These are phyloP conservation scores for Rubus parviflorus DNA, from an alignment of 306 rosid genomes.

Conservation along the genomic window DNA sequence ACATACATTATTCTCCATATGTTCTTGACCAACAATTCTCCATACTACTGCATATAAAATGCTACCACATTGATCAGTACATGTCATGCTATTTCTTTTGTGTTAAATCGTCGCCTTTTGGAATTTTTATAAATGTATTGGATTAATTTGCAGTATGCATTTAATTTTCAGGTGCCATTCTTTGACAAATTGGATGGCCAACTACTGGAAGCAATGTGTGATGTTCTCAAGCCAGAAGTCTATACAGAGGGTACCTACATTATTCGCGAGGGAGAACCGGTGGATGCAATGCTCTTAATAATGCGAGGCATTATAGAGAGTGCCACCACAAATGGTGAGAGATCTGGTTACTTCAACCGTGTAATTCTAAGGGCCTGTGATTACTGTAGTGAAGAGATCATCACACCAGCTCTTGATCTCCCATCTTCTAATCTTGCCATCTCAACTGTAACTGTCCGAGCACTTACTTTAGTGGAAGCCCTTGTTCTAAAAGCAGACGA, in stretches of 20 bases:
- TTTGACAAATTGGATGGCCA: constrained; percentile 45
- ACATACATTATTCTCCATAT: too few relatives aligned
- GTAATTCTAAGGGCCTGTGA: too few relatives aligned
- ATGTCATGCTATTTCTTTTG: too few relatives aligned
- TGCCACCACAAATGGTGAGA: constrained; percentile 35
- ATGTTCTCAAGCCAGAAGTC: constrained; percentile 42
- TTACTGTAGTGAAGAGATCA: too few relatives aligned
- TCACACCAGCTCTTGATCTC: constrained; percentile 33
- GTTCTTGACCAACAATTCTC: too few relatives aligned
- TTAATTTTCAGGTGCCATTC: constrained; percentile 34
- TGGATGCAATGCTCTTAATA: constrained; percentile 50
- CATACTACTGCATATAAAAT: too few relatives aligned
- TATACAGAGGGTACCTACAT: constrained; percentile 34
- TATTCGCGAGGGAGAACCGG: constrained; percentile 52
- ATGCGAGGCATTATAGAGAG: constrained; percentile 44
- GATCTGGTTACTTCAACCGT: not conserved
- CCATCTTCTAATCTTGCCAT: constrained; percentile 35
- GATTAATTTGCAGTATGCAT: too few relatives aligned
- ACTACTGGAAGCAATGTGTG: constrained; percentile 46
- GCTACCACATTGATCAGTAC: too few relatives aligned
- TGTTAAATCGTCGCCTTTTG: too few relatives aligned
- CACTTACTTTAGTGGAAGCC: constrained; percentile 56
- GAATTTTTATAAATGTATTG: too few relatives aligned
- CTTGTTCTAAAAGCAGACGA: constrained; percentile 54
- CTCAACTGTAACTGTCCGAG: constrained; percentile 52